Conservation (phyloP, 2,329 filamentous ascomycete genomes). For the Fonsecaea pugnacius region DNA sequence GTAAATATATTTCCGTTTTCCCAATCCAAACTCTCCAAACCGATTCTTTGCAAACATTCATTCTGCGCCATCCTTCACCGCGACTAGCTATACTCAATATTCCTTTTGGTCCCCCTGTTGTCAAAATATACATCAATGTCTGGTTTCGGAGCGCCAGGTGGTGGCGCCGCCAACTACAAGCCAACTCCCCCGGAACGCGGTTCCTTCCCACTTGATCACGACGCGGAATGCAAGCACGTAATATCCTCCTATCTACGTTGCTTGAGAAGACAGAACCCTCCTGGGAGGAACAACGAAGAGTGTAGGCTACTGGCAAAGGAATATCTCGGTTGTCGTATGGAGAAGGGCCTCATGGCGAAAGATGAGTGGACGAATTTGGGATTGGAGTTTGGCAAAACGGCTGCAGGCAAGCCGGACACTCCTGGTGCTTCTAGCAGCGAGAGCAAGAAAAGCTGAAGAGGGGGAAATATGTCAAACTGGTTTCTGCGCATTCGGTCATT, state of each 20-base stretch:
- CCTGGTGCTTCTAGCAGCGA: neutral
- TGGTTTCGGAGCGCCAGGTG: slow-evolving; percentile 73
- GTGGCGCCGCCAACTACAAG: slow-evolving; percentile 65
- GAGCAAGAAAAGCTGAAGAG: slow-evolving; percentile 18
- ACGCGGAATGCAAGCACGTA: slow-evolving; percentile 90
- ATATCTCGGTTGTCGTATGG: slow-evolving; percentile 92
- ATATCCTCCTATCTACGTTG: slow-evolving; percentile 86
- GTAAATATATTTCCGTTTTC: neutral
- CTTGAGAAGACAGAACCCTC: slow-evolving; percentile 67
- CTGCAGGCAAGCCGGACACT: slow-evolving; percentile 7
- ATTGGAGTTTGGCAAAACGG: slow-evolving; percentile 61
- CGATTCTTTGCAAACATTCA: neutral
- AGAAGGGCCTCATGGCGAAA: slow-evolving; percentile 91
- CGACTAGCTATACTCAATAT: neutral
- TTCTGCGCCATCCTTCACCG: neutral
- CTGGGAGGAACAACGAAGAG: slow-evolving; percentile 82
- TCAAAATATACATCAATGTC: slow-evolving; percentile 29
- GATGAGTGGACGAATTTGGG: slow-evolving; percentile 96
- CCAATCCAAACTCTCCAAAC: neutral
- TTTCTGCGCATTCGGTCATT: neutral
- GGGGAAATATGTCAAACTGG: neutral
- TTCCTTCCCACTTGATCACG: slow-evolving; percentile 95
- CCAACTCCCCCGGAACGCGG: slow-evolving; percentile 83
- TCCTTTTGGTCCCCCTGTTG: neutral
- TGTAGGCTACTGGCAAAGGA: slow-evolving; percentile 85